Evolutionary conservation across 768 basidiomycete genomes (phyloP), one percentile per base, ranked within the genome.

Genomic region (Pulveroboletus ravenelii): DNA sequence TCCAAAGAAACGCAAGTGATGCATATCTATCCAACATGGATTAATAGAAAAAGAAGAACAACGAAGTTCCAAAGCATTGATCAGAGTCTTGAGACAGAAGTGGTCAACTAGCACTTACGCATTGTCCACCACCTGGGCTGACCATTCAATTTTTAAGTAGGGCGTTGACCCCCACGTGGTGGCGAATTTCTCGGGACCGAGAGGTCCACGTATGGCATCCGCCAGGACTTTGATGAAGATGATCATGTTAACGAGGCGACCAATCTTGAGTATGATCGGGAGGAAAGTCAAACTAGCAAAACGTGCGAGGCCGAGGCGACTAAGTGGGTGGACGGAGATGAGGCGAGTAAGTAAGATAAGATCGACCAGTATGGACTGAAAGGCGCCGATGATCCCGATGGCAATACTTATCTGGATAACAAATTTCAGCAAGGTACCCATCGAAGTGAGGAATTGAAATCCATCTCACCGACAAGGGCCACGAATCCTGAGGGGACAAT

Each of bases 131-230:
- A 69, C 36, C 47, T 69, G 68, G 15, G 59, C 52, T 13, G 59
- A 58, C 66, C 68, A 66, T 37, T 67, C 68, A 3, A 69, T 64
- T 49, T 66, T 70, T 10, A 70, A 47, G 47, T 63, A 70, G 5
- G 65, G 68, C 1, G 48, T 56, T 39, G 55, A 18, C 17, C 43
- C 50, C 68, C 64, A 68, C 15, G 48, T 30, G n/a, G 50, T 2
- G 9, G 39, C 51, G n/a, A 62, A 20, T 0, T 53, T 41, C 36
- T 53, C 41, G 13, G 57, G 15, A 10, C 52, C 62, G 1, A 58
- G 41, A 7, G 62, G 61, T 13, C 61, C 62, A 29, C 45, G 54
- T 15, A 57, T 52, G 12, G 55, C 63, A 35, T 58, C 53, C 4
- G 44, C 48, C 20, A 70, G 32, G 5, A 60, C 51, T 23, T 55